Evolutionary conservation across 805 yeast genomes (phyloP).

Genomic region (Myxozyma sirexii): DNA sequence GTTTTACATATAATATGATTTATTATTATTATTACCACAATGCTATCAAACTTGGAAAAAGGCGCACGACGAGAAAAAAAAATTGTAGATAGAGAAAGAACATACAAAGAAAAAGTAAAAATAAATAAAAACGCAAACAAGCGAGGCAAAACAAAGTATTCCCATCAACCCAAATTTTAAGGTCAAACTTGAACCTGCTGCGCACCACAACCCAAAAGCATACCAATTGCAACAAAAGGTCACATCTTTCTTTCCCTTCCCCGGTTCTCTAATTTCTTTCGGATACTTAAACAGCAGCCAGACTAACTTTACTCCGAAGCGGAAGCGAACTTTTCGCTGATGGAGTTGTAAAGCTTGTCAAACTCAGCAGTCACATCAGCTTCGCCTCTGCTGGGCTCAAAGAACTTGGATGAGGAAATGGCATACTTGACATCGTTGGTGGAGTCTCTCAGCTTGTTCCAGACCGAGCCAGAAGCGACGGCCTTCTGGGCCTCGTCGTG

Average conservation of each 20-base stretch:
- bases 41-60: conserved; percentile 37
- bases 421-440: conserved; percentile 90
- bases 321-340: conserved; percentile 91
- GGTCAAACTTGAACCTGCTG: conserved; percentile 2
- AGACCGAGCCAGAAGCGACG: conserved; percentile 85
- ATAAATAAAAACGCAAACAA: conserved; percentile 1
- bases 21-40: conserved; percentile 5
- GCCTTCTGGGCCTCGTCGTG: conserved; percentile 98
- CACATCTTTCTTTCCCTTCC: not conserved
- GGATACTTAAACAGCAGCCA: too few species aligned
- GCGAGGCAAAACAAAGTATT: not conserved
- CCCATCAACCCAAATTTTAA: not conserved
- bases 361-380: conserved; percentile 74
- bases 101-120: conserved; percentile 1
- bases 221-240: conserved; percentile 3
- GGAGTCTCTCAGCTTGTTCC: conserved; percentile 89
- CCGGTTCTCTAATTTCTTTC: not conserved
- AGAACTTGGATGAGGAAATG: conserved; percentile 92
- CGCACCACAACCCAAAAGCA: conserved; percentile 7
- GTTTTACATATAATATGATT: not conserved
- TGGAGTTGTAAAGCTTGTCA: conserved; percentile 68
- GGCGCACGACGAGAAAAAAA: conserved; percentile 1
- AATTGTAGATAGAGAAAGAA: conserved; percentile 2
- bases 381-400: conserved; percentile 92
- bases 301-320: conserved; percentile 69